Conservation (phyloP, 2,329 filamentous ascomycete species). For the Aspergillus pseudotamarii region DNA sequence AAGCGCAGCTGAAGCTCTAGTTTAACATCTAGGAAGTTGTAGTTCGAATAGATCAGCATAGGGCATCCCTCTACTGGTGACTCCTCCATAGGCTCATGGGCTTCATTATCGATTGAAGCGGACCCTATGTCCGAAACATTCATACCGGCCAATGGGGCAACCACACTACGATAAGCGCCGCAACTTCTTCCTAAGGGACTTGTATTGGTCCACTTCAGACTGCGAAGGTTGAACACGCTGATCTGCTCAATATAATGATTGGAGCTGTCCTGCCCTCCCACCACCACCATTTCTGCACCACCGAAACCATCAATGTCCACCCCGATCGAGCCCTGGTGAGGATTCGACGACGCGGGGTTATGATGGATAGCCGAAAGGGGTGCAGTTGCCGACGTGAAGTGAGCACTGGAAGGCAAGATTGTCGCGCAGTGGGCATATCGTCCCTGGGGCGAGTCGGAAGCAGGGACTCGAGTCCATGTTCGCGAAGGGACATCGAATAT, state of each 20-base stretch:
- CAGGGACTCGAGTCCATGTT: conserved; percentile 82
- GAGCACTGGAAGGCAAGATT: conserved; percentile 82
- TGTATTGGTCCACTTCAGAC: conserved; percentile 92
- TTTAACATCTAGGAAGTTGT: conserved; percentile 97
- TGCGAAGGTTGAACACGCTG: conserved; percentile 94
- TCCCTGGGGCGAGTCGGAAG: conserved; percentile 82
- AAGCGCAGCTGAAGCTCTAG: conserved; percentile 87
- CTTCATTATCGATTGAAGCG: conserved; percentile 42
- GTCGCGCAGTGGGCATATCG: conserved; percentile 96
- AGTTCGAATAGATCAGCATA: conserved; percentile 99
- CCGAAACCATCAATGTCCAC: conserved; percentile 87
- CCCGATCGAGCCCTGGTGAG: conserved; percentile 85
- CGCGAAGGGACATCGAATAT: conserved; percentile 84
- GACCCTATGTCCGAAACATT: conserved; percentile 49
- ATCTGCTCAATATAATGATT: conserved; percentile 99
- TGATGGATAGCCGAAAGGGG: conserved; percentile 86
- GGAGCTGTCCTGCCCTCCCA: conserved; percentile 93
- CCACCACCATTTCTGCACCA: conserved; percentile 94
- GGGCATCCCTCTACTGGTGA: conserved; percentile 51
- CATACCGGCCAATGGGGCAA: conserved; percentile 69
- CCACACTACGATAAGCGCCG: conserved; percentile 93
- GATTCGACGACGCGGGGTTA: conserved; percentile 78
- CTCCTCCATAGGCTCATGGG: conserved; percentile 35
- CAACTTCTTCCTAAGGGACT: conserved; percentile 87
- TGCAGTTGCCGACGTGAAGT: conserved; percentile 81